Conservation (phyloP, 495 filamentous ascomycete species). For the Penicillium flavigenum region DNA sequence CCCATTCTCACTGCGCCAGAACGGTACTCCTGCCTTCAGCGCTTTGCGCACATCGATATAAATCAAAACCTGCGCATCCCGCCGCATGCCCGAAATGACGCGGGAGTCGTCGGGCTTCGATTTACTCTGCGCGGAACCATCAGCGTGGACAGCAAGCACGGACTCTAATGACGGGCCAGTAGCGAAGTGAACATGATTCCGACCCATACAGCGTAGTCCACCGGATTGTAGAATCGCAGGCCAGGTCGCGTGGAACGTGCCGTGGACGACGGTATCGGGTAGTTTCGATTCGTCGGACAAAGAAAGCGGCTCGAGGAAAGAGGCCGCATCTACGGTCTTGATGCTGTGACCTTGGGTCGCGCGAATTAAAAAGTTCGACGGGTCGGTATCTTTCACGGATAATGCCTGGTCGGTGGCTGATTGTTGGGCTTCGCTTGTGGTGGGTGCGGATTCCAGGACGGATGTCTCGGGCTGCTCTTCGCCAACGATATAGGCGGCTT, state of each 20-base stretch:
- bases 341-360: conserved; percentile 87
- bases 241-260: conserved; percentile 80
- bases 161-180: conserved; percentile 57
- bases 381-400: conserved; percentile 40
- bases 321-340: conserved; percentile 61
- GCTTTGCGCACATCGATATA: conserved; percentile 73
- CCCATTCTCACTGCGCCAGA: conserved; percentile 86
- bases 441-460: conserved; percentile 16
- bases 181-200: conserved; percentile 87
- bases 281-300: conserved; percentile 49
- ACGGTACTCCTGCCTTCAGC: conserved; percentile 64
- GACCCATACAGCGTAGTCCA: conserved; percentile 72
- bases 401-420: conserved; percentile 34
- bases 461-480: conserved; percentile 14
- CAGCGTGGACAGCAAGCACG: conserved; percentile 24
- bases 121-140: conserved; percentile 17
- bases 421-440: conserved; percentile 27
- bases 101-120: conserved; percentile 17
- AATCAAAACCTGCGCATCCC: conserved; percentile 73
- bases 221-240: conserved; percentile 66
- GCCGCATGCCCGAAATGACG: conserved; percentile 85
- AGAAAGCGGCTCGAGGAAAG: conserved; percentile 63
- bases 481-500: conserved; percentile 5
- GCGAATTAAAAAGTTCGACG: conserved; percentile 79
- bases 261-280: conserved; percentile 73